A percentile compares a stretch with the other conserved stretches of the same genome.
phyloP scores from a whole-genome alignment of 2,329 filamentous ascomycete species.

The Dactylellina haptotyla region DNA sequence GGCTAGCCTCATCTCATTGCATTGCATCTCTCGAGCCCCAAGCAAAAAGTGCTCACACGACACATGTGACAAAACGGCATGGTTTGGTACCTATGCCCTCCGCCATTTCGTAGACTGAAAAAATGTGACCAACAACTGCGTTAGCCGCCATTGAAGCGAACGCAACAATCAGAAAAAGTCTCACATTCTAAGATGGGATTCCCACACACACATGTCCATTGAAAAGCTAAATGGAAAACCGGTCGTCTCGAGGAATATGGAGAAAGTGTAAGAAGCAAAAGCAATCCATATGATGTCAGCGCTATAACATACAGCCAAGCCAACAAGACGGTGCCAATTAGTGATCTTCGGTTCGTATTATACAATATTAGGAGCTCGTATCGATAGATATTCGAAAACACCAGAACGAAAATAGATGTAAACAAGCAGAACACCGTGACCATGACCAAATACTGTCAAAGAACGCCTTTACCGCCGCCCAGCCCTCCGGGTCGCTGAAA shows the following conservation, averaged over 20 bases:
- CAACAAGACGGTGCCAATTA: conserved; percentile 13
- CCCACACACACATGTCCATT: neutral
- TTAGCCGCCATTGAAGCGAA: conserved; percentile 3
- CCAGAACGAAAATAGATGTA: neutral
- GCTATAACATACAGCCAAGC: neutral
- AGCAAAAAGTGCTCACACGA: conserved; percentile 48
- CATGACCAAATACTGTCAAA: conserved; percentile 7
- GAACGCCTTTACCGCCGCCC: conserved; percentile 26
- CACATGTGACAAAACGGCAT: conserved; percentile 37
- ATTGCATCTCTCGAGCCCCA: neutral
- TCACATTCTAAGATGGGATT: conserved; percentile 26
- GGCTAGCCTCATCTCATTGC: conserved; percentile 23
- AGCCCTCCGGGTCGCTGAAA: neutral
- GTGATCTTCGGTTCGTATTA: conserved; percentile 12
- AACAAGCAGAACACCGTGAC: neutral
- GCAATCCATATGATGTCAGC: neutral
- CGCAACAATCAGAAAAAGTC: conserved; percentile 10
- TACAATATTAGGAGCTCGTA: conserved; percentile 12
- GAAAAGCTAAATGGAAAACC: too few relatives aligned
- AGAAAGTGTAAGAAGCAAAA: neutral
- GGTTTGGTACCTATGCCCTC: too few relatives aligned
- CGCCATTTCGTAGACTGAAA: too few relatives aligned
- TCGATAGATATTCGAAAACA: neutral
- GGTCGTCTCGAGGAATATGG: too few relatives aligned
- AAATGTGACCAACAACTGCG: neutral